Conservation (phyloP, 805 yeast genomes). For the Brettanomyces sp. region DNA sequence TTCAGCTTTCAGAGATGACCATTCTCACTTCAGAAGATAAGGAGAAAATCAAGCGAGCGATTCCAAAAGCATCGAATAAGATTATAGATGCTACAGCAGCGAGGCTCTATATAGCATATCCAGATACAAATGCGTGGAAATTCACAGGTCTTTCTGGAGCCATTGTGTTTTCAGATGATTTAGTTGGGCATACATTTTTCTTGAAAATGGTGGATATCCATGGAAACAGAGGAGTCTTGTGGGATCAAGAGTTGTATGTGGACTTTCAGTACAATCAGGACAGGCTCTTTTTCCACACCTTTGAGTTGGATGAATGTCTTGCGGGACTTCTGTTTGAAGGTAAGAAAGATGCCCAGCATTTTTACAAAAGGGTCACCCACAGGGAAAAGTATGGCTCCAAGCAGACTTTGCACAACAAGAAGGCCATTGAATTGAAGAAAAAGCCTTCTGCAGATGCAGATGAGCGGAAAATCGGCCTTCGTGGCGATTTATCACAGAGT, state of each 20-base stretch:
- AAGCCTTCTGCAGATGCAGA: conserved; percentile 12
- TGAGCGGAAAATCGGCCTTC: conserved; percentile 38
- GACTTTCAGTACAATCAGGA: conserved; percentile 89
- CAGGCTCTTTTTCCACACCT: conserved; percentile 87
- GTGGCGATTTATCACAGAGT: conserved; percentile 37
- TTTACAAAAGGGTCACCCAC: conserved; percentile 64
- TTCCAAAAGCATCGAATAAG: conserved; percentile 84
- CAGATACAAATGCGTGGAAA: conserved; percentile 71
- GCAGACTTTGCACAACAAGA: conserved; percentile 76
- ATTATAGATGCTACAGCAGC: conserved; percentile 88
- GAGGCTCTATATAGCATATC: conserved; percentile 80
- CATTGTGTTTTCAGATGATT: conserved; percentile 75
- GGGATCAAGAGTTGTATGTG: conserved; percentile 95
- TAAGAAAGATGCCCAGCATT: conserved; percentile 77
- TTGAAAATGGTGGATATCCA: conserved; percentile 78
- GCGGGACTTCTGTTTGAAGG: conserved; percentile 88
- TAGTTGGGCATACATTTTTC: conserved; percentile 90
- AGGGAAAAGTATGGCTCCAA: conserved; percentile 81
- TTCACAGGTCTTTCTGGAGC: conserved; percentile 91
- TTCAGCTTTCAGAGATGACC: conserved; percentile 18
- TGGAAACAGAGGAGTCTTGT: conserved; percentile 78
- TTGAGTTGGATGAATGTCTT: conserved; percentile 84
- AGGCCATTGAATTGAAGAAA: conserved; percentile 74
- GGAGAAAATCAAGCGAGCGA: conserved; percentile 78
- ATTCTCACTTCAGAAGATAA: conserved; percentile 53